phyloP scores from a whole-genome alignment of 2,329 filamentous ascomycete genomes.

The Arthroderma uncinatum region DNA sequence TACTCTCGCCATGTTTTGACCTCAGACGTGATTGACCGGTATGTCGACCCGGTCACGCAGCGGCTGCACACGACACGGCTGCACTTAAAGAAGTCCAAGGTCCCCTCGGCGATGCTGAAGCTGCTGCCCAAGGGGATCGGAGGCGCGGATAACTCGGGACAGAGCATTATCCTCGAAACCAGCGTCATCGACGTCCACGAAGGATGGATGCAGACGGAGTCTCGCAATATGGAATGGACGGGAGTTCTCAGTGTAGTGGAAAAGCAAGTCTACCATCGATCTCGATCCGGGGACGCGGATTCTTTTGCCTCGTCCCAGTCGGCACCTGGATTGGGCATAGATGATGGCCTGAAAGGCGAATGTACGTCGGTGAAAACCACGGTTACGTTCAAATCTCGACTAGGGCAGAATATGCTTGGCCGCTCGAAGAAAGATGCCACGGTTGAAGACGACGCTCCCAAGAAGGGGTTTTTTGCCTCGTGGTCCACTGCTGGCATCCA shows the following conservation, averaged over 20 bases:
- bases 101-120: slow-evolving; percentile 50
- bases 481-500: slow-evolving; percentile 51
- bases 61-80: slow-evolving; percentile 51
- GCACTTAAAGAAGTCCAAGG: slow-evolving; percentile 52
- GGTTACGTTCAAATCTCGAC: slow-evolving; percentile 50
- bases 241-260: slow-evolving; percentile 54
- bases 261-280: slow-evolving; percentile 46
- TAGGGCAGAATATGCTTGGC: slow-evolving; percentile 46
- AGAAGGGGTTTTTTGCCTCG: slow-evolving; percentile 47
- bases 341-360: slow-evolving; percentile 28
- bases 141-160: slow-evolving; percentile 47
- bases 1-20: slow-evolving; percentile 55
- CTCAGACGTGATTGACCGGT: slow-evolving; percentile 54
- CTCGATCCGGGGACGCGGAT: slow-evolving; percentile 21
- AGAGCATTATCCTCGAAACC: slow-evolving; percentile 53
- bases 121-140: slow-evolving; percentile 49
- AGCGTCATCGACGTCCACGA: slow-evolving; percentile 51
- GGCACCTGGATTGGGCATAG: slow-evolving; percentile 23
- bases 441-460: slow-evolving; percentile 40
- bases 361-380: slow-evolving; percentile 49
- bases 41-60: slow-evolving; percentile 49
- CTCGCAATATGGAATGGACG: slow-evolving; percentile 54
- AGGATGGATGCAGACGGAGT: slow-evolving; percentile 57
- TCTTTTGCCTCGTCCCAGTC: slow-evolving; percentile 2
- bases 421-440: slow-evolving; percentile 31